Evolutionary conservation across 2,329 filamentous ascomycete species (phyloP).

Genomic region (Gnomoniopsis smithogilvyi): DNA sequence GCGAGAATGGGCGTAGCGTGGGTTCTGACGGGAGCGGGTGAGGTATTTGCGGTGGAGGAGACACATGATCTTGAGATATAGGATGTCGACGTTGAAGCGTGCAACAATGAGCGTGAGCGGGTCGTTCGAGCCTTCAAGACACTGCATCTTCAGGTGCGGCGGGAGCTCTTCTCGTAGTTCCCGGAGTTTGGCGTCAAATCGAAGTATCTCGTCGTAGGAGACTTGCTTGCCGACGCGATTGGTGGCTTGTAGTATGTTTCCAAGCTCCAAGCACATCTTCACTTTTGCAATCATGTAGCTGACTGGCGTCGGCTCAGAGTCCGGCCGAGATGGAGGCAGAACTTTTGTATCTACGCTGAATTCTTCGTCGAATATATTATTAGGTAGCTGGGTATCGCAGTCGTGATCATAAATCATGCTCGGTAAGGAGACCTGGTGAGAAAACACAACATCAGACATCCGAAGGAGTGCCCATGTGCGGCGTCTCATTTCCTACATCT

Average conservation of each 20-base stretch:
- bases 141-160: slow-evolving; percentile 72
- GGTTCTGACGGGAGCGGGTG: slow-evolving; percentile 70
- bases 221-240: slow-evolving; percentile 53
- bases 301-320: slow-evolving; percentile 70
- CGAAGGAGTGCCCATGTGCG: slow-evolving; percentile 68
- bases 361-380: slow-evolving; percentile 80
- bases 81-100: slow-evolving; percentile 76
- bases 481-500: slow-evolving; percentile 62
- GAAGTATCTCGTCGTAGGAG: slow-evolving; percentile 62
- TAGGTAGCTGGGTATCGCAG: slow-evolving; percentile 71
- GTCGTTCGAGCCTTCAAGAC: slow-evolving; percentile 73
- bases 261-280: slow-evolving; percentile 64
- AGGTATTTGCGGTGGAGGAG: slow-evolving; percentile 88
- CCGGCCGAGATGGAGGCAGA: slow-evolving; percentile 65
- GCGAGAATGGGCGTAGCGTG: slow-evolving; percentile 80
- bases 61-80: slow-evolving; percentile 87
- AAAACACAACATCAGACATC: slow-evolving; percentile 73
- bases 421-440: slow-evolving; percentile 65
- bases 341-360: slow-evolving; percentile 66
- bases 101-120: slow-evolving; percentile 83
- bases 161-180: slow-evolving; percentile 67
- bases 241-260: slow-evolving; percentile 66
- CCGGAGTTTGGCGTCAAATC: slow-evolving; percentile 59
- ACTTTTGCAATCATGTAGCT: slow-evolving; percentile 77
- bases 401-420: slow-evolving; percentile 71